A percentile compares a stretch with the other conserved stretches of the same genome.
Evolutionary conservation across 495 filamentous ascomycete species (phyloP).

Genomic region (Lasiosphaeris hirsuta): DNA sequence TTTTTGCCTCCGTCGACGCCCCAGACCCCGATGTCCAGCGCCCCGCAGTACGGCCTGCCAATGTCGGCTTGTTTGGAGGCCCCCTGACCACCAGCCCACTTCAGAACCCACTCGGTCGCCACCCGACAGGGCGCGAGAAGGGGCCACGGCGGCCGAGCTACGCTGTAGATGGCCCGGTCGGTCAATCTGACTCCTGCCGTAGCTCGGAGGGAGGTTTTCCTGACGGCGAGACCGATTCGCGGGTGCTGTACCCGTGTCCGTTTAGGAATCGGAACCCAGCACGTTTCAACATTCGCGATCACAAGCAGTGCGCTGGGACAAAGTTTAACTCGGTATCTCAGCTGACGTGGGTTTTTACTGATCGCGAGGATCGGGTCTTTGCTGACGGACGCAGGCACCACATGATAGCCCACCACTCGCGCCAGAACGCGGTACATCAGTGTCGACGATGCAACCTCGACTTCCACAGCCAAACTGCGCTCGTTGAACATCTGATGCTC

Average conservation of each 20-base stretch:
- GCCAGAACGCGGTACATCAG: background rate
- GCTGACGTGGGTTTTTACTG: conserved; percentile 21
- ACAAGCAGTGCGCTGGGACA: conserved; percentile 29
- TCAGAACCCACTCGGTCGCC: too few species aligned
- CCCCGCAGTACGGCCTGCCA: too few species aligned
- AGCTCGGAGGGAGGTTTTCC: too few species aligned
- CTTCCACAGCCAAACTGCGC: conserved; percentile 5
- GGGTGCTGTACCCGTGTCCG: conserved; percentile 26
- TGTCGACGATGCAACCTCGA: conserved; percentile 25
- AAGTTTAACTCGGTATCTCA: conserved; percentile 17
- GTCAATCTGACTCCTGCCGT: too few species aligned
- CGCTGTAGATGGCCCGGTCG: too few species aligned
- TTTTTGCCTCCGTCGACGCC: background rate
- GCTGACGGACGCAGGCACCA: conserved; percentile 17
- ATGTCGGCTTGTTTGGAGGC: too few species aligned
- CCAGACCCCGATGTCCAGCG: too few species aligned
- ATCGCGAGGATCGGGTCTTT: background rate
- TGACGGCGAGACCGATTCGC: background rate
- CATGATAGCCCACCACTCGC: conserved; percentile 16
- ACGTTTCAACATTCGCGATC: conserved; percentile 36
- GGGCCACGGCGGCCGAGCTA: too few species aligned
- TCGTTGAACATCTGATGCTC: conserved; percentile 19
- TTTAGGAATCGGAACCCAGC: conserved; percentile 38
- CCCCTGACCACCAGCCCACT: too few species aligned
- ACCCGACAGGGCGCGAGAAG: too few species aligned